Percentiles rank a stretch among this genome's conserved stretches.
Evolutionary conservation across 2,329 filamentous ascomycete species (phyloP).

Genomic region (Colletotrichum australisinense): DNA sequence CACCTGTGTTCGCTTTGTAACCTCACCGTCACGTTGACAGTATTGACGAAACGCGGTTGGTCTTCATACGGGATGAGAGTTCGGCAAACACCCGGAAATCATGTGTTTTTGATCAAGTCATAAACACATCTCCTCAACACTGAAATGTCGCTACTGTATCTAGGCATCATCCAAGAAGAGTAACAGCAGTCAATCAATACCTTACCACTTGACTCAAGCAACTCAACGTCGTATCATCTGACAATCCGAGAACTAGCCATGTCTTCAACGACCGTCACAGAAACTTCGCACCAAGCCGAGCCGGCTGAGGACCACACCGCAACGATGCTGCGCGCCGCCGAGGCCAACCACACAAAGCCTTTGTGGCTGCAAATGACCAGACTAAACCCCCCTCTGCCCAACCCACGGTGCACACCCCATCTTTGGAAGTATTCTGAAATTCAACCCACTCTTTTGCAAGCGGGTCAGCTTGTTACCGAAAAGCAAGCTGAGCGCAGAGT

Average conservation of each 20-base stretch:
- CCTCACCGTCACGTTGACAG: too few relatives aligned
- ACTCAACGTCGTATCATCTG: not conserved
- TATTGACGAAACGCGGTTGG: not conserved
- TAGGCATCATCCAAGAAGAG: not conserved
- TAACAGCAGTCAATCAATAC: not conserved
- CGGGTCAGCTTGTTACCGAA: constrained; percentile 46
- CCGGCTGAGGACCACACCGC: not conserved
- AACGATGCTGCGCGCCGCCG: constrained; percentile 19
- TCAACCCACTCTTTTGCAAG: constrained; percentile 45
- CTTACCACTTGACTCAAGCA: not conserved
- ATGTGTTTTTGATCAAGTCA: not conserved
- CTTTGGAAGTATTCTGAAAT: constrained; percentile 47
- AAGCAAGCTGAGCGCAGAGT: constrained; percentile 51
- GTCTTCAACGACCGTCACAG: constrained; percentile 8
- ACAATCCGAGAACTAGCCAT: not conserved
- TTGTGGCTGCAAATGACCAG: constrained; percentile 58
- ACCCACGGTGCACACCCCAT: constrained; percentile 50
- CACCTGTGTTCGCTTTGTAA: not conserved
- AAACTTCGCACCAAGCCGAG: constrained; percentile 4
- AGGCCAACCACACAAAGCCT: constrained; percentile 43
- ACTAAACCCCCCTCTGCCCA: constrained; percentile 56
- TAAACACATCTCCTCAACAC: not conserved
- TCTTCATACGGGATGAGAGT: not conserved
- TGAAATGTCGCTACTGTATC: not conserved
- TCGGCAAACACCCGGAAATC: not conserved